Evolutionary conservation across 2,329 filamentous ascomycete genomes (phyloP), one percentile per base, ranked within the genome.

Genomic region (Neofusicoccum sp.): DNA sequence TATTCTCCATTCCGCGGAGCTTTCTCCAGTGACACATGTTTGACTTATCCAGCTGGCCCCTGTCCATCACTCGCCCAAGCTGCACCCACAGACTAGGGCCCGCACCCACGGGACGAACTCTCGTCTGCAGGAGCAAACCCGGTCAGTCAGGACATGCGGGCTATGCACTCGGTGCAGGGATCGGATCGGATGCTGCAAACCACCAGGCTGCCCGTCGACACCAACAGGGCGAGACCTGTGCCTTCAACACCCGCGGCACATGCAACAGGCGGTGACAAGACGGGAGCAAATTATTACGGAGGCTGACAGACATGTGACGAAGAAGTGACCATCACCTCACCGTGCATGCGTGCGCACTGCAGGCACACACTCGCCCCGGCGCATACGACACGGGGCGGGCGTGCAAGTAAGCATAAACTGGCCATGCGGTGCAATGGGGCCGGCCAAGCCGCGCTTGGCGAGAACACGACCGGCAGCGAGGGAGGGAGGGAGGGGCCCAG

Each of bases 321-420:
- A 40, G 20, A 14, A 40, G 45, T 20, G 30, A 34, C 20, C 9
- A 40, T 11, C 36, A 5, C 36, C 12, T 11, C 8, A n/a, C 8
- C 20, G 16, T 26, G 41, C n/a, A 20, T 28, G 33, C 20, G 28
- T 38, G 48, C 6, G 48, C n/a, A 24, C 26, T 33, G 49, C 34
- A 34, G 49, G 24, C 36, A 20, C 36, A 20, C 26, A 43, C 51
- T 44, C 28, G 12, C 20, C 4, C 38, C n/a, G 24, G 33, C n/a
- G 38, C 36, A 43, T 33, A 53, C 20, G 20, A 12, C 26, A 14
- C n/a, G 16, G 7, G 51, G n/a, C n/a, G 7, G 51, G n/a, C n/a
- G 33, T 31, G 49, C 12, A 41, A 54, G 36, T 43, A 56, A 56
- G 51, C 38, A 43, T 56, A 43, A 56, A 6, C 49, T 43, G 51